Base-by-base conservation (phyloP, 495 filamentous ascomycete species). In the Penicillium coprophilum region DNA sequence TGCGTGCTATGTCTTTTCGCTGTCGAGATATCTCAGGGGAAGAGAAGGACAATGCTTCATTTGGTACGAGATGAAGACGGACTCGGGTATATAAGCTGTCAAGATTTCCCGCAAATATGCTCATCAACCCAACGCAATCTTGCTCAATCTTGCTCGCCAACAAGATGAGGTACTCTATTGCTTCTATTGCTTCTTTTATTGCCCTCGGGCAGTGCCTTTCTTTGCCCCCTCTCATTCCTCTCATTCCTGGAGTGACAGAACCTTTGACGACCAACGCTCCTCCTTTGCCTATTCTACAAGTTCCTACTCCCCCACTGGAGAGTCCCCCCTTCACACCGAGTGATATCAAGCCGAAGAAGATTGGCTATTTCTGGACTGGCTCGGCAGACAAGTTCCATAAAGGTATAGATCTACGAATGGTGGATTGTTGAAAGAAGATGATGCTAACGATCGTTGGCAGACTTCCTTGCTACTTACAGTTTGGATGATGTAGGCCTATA, bases 311-410 rank as follows among this genome's bases (percentile, higher is more conserved):
- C 32, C 75, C 83, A 0, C 57, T 84, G 28, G 72, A 74, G 17
- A 82, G 79, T 46, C 78, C 78, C 20, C 81, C 80, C 6, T 84
- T 82, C 51, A 73, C 68, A 40, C 66, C 72, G 6, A 82, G 80
- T 62, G 66, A 80, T 38, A 79, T 85, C 58, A 77, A 78, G 69
- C 83, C 83, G 38, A 85, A 85, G 80, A 86, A 85, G 71, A 83
- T 86, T 57, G 83, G 82, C 4, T 85, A 83, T 66, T 85, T 85
- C 68, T 86, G 80, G 80, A 83, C 82, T 50, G 83, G 76, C 31
- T 72, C 82, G 12, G 82, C 77, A 19, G 83, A 86, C 63, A 85
- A 85, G 61, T 52, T 75, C 46, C 82, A 86, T 67, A 79, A 78
- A 57, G 65, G 66, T 67, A 52, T 13, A 58, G 27, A 34, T 53